These are phyloP conservation scores for Irpex lacteus DNA, from an alignment of 1,284 basidiomycete genomes.

Conservation along the genomic window DNA sequence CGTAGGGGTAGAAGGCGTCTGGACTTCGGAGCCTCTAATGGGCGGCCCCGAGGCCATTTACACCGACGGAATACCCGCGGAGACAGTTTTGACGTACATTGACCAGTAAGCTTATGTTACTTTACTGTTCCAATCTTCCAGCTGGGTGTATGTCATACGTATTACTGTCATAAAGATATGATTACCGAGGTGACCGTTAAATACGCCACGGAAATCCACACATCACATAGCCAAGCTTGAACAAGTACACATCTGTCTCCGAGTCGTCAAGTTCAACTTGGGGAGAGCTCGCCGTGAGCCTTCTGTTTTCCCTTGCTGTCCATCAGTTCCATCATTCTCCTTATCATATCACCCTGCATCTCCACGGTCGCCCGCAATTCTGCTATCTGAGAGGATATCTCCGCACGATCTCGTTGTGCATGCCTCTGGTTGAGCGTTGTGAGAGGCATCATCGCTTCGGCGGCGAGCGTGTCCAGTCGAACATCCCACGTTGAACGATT, in stretches of 20 bases:
- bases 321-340: slow-evolving; percentile 38
- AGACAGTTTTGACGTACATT: background rate
- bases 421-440: slow-evolving; percentile 19
- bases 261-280: background rate
- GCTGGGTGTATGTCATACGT: background rate
- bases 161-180: background rate
- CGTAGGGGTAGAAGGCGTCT: background rate
- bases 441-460: slow-evolving; percentile 22
- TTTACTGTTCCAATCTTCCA: no score
- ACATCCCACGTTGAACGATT: slow-evolving; percentile 13
- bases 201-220: background rate
- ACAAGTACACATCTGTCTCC: background rate
- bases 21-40: background rate
- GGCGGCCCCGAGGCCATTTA: background rate
- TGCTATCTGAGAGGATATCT: slow-evolving; percentile 57
- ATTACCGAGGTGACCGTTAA: background rate
- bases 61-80: background rate
- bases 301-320: slow-evolving; percentile 28
- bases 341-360: slow-evolving; percentile 50
- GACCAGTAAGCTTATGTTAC: no score
- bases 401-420: slow-evolving; percentile 28
- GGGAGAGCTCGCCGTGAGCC: slow-evolving; percentile 1
- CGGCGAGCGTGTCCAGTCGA: slow-evolving; percentile 15
- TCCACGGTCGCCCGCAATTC: slow-evolving; percentile 53
- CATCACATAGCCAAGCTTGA: background rate